These are phyloP conservation scores for Colletotrichum siamense DNA, from an alignment of 2,329 filamentous ascomycete species.

Conservation along the genomic window DNA sequence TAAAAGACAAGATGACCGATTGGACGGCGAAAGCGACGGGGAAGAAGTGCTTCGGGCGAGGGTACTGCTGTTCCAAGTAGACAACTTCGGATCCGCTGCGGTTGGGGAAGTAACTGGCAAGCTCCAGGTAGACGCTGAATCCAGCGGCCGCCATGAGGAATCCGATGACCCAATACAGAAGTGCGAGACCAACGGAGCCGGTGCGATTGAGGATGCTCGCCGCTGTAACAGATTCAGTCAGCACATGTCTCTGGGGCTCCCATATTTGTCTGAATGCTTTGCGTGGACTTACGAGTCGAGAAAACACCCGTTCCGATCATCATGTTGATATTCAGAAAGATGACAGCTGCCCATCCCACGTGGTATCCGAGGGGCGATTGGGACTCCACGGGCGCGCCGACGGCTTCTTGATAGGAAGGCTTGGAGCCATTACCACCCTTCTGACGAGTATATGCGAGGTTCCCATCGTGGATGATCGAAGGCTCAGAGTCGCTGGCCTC, in stretches of 20 bases:
- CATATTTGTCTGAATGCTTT: neutral
- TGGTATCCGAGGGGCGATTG: conserved; percentile 64
- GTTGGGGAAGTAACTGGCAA: conserved; percentile 69
- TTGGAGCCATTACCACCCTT: conserved; percentile 53
- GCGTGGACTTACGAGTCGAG: conserved; percentile 60
- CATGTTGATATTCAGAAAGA: conserved; percentile 66
- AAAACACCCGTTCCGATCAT: conserved; percentile 72
- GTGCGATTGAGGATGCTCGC: conserved; percentile 62
- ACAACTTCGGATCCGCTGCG: conserved; percentile 71
- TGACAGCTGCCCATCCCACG: conserved; percentile 59
- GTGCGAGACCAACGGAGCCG: conserved; percentile 65
- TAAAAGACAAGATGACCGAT: conserved; percentile 68
- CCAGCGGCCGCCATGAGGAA: conserved; percentile 61
- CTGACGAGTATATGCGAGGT: conserved; percentile 46
- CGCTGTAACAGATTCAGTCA: conserved; percentile 39
- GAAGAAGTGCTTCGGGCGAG: conserved; percentile 67
- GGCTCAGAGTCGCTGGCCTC: conserved; percentile 29
- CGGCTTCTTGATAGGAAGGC: conserved; percentile 63
- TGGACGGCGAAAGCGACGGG: conserved; percentile 70
- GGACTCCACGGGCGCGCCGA: conserved; percentile 65
- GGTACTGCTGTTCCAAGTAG: conserved; percentile 72
- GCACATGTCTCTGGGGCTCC: neutral
- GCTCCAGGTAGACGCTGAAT: conserved; percentile 67
- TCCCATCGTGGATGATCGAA: conserved; percentile 39
- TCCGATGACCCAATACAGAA: conserved; percentile 71